A percentile compares a stretch with the other conserved stretches of the same genome.
phyloP scores from a whole-genome alignment of 768 basidiomycete genomes.

The Plicaturopsis crispa region DNA sequence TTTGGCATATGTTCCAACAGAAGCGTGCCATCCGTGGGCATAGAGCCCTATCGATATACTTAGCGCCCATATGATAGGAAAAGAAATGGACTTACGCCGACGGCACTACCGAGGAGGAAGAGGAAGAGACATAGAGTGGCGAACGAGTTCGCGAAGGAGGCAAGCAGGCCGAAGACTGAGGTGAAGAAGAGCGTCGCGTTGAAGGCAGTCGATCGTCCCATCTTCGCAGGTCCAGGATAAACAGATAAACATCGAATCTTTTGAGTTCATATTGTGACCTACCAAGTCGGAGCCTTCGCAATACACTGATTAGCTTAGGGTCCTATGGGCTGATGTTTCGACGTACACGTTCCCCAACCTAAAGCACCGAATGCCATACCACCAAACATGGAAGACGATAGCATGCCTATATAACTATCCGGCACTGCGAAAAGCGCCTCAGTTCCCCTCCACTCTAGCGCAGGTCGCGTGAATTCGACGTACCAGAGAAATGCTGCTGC shows the following conservation, averaged over 20 bases:
- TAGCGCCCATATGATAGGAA: background rate
- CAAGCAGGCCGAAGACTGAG: constrained; percentile 75
- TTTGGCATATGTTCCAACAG: constrained; percentile 90
- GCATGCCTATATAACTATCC: constrained; percentile 67
- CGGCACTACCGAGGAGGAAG: constrained; percentile 87
- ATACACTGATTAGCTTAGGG: background rate
- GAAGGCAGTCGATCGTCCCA: constrained; percentile 87
- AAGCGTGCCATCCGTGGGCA: constrained; percentile 95
- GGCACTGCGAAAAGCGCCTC: constrained; percentile 36
- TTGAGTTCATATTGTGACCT: no score
- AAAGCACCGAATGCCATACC: constrained; percentile 98
- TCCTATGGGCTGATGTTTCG: background rate
- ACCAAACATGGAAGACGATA: constrained; percentile 86
- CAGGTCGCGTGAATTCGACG: constrained; percentile 12
- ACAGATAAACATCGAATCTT: no score
- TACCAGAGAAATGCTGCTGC: constrained; percentile 80
- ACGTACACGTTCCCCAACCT: constrained; percentile 85
- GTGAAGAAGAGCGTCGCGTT: constrained; percentile 91
- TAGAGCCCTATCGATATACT: constrained; percentile 56
- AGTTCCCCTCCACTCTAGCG: background rate
- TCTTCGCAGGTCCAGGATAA: no score
- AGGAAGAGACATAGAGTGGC: constrained; percentile 61
- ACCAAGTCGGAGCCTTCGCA: constrained; percentile 75
- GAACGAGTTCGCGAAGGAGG: constrained; percentile 71
- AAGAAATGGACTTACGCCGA: constrained; percentile 57